phyloP scores from a whole-genome alignment of 2,329 filamentous ascomycete genomes.

The Monilinia laxa region DNA sequence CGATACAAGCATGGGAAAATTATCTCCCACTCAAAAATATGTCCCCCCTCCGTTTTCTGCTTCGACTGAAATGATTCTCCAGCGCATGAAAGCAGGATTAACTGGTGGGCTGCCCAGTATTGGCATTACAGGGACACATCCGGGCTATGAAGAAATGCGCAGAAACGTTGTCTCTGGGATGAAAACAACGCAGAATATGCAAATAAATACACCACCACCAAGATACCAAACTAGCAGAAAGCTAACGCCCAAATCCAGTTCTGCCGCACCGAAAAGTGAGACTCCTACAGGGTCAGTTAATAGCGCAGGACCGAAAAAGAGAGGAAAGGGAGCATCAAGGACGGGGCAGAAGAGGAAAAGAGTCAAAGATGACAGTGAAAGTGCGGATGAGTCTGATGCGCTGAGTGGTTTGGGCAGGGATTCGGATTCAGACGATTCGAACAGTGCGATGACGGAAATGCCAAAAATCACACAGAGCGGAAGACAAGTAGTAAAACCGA shows the following conservation, averaged over 20 bases:
- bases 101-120: slow-evolving; percentile 32
- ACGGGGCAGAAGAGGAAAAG: slow-evolving; percentile 39
- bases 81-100: slow-evolving; percentile 39
- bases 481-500: slow-evolving; percentile 66
- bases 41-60: slow-evolving; percentile 42
- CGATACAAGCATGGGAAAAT: slow-evolving; percentile 26
- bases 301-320: slow-evolving; percentile 28
- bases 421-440: slow-evolving; percentile 42
- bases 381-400: slow-evolving; percentile 36
- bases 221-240: slow-evolving; percentile 26
- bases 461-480: slow-evolving; percentile 74
- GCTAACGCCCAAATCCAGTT: slow-evolving; percentile 25
- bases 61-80: slow-evolving; percentile 42
- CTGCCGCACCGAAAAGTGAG: slow-evolving; percentile 24
- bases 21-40: slow-evolving; percentile 37
- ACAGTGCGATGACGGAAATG: slow-evolving; percentile 51
- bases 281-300: slow-evolving; percentile 31
- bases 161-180: slow-evolving; percentile 40
- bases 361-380: slow-evolving; percentile 35
- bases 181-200: slow-evolving; percentile 42
- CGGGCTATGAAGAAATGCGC: slow-evolving; percentile 42
- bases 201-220: slow-evolving; percentile 35
- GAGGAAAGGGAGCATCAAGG: slow-evolving; percentile 31
- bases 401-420: slow-evolving; percentile 41
- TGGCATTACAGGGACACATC: slow-evolving; percentile 36